phyloP scores from a whole-genome alignment of 768 basidiomycete species.

The Trametes cubensis region DNA sequence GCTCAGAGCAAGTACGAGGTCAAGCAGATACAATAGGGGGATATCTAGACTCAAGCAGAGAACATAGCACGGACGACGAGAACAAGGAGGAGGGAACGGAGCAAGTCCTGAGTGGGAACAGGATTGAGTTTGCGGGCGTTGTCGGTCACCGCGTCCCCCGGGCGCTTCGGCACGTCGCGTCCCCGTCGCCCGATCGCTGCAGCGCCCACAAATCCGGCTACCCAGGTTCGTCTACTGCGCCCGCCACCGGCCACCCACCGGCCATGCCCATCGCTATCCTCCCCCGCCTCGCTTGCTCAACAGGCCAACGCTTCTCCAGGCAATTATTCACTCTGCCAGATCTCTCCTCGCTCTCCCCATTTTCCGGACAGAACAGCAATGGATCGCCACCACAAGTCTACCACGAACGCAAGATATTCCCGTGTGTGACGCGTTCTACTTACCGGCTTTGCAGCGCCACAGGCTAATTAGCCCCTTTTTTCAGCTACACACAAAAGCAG shows the following conservation, averaged over 20 bases:
- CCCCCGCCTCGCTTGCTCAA: slow-evolving; percentile 16
- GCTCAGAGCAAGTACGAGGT: not conserved
- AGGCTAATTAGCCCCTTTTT: slow-evolving; percentile 14
- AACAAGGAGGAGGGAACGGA: not conserved
- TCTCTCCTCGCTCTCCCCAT: slow-evolving; percentile 48
- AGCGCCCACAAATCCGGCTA: slow-evolving; percentile 4
- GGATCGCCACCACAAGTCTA: slow-evolving; percentile 58
- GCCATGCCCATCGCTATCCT: slow-evolving; percentile 20
- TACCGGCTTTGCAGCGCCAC: slow-evolving; percentile 12
- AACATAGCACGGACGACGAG: slow-evolving; percentile 8
- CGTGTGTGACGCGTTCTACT: slow-evolving; percentile 57
- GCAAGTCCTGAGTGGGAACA: slow-evolving; percentile 11
- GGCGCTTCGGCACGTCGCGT: slow-evolving; percentile 8
- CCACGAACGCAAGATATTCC: slow-evolving; percentile 83
- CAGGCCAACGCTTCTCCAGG: slow-evolving; percentile 11
- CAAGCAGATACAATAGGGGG: slow-evolving; percentile 18
- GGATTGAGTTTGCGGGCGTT: slow-evolving; percentile 13
- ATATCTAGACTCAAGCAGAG: slow-evolving; percentile 12
- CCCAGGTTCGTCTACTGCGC: not conserved
- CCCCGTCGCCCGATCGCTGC: not conserved
- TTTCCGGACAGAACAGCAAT: slow-evolving; percentile 35
- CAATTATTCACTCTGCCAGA: slow-evolving; percentile 46
- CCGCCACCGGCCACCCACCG: too few relatives aligned
- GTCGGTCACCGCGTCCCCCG: slow-evolving; percentile 3
- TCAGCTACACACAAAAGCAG: slow-evolving; percentile 78